Evolutionary conservation across 345 rosid species (phyloP), one percentile per base, ranked within the genome.

Genomic region (Citrus mangshanensis): DNA sequence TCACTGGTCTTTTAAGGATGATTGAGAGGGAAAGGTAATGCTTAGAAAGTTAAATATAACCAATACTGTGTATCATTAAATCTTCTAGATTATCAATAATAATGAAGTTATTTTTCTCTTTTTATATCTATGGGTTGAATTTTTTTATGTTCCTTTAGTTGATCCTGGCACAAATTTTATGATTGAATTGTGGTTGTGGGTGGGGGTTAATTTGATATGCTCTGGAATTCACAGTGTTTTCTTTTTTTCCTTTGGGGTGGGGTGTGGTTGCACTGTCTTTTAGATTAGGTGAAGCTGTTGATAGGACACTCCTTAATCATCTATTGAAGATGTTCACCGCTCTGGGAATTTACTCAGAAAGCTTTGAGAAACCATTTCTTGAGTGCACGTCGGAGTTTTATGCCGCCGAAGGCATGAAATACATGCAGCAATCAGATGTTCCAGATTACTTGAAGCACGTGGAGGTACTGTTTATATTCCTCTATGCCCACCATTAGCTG

Each of bases 311-410:
- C 32, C 90, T 96, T 68, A 93, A 87, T 83, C 98, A 94, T 91
- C 97, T 96, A 75, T 82, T 96, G 82, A 96, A 96, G 98, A 96
- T 96, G 99, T 93, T 96, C 84, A 94, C 97, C 27, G 91, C 99
- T 73, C 88, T 96, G 79, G 99, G 98, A 76, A 96, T 94, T 82
- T 96, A 96, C 91, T 74, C 90, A 34, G 97, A 95, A 80, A 92
- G 92, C 87, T 95, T 95, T 90, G 98, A 95, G 87, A 95, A 88
- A 81, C 90, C 91, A 68, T 96, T 96, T 87, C 95, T 96, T 73
- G 98, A 93, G 79, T 80, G 93, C 80, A 96, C 98, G 61, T 94
- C 98, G 21, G 99, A 91, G 83, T 96, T 93, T 89, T 96, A 94
- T 91, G 98, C 94, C 13, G 86, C 99, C 58, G 99, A 96, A 85